Evolutionary conservation across 179 eudicot genomes (phyloP).

Genomic region (Heliamphora pulchella): DNA sequence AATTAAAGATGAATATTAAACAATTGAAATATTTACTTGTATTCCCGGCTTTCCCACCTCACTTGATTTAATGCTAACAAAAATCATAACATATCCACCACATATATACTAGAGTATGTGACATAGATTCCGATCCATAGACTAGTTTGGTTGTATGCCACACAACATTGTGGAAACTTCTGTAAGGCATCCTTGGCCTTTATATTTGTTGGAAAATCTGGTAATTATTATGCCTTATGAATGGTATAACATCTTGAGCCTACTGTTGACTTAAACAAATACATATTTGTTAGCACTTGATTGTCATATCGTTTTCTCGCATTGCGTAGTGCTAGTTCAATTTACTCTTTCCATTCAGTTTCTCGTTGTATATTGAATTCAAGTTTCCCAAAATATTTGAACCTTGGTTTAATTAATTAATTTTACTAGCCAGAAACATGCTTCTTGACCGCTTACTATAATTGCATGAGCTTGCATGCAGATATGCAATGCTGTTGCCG

Average conservation of each 20-base stretch:
- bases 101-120: background rate
- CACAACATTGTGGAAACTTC: background rate
- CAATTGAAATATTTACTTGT: background rate
- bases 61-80: no score
- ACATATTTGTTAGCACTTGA: background rate
- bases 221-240: background rate
- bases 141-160: background rate
- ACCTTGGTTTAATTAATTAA: background rate
- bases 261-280: background rate
- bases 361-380: background rate
- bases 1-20: background rate
- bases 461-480: slow-evolving; percentile 30
- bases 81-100: background rate
- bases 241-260: background rate
- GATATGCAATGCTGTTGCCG: slow-evolving; percentile 99
- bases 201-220: background rate
- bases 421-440: background rate
- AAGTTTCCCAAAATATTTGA: background rate
- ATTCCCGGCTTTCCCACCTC: no score
- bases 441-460: background rate
- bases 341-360: background rate
- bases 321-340: background rate
- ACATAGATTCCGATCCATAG: background rate
- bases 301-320: background rate
- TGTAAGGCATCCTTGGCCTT: background rate